phyloP scores from a whole-genome alignment of 2,329 filamentous ascomycete genomes.

The Nigrospora sphaerica region DNA sequence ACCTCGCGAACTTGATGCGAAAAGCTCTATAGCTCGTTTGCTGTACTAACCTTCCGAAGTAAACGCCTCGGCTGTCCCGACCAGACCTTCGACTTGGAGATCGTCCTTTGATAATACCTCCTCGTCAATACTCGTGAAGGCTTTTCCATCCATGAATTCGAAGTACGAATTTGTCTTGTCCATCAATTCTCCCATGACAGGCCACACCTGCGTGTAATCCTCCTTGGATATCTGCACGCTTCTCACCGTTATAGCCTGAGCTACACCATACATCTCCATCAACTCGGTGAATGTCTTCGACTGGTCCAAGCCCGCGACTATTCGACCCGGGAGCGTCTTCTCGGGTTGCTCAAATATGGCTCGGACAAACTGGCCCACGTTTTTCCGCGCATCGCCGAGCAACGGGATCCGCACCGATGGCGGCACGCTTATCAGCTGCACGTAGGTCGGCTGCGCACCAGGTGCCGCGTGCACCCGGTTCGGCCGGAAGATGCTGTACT shows the following conservation, averaged over 20 bases:
- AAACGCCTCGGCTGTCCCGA: slow-evolving; percentile 7
- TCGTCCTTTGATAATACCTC: slow-evolving; percentile 15
- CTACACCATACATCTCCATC: slow-evolving; percentile 20
- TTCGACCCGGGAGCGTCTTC: slow-evolving; percentile 1
- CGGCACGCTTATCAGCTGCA: slow-evolving; percentile 2
- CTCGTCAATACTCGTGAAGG: slow-evolving; percentile 15
- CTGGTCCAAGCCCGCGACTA: slow-evolving; percentile 20
- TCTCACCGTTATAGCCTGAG: slow-evolving; percentile 13
- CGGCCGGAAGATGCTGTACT: slow-evolving; percentile 2
- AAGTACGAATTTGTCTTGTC: slow-evolving; percentile 18
- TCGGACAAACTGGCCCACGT: slow-evolving; percentile 3
- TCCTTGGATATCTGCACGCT: slow-evolving; percentile 17
- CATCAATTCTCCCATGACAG: slow-evolving; percentile 19
- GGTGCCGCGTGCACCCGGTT: neutral
- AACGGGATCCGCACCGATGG: slow-evolving; percentile 1
- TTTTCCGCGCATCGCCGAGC: slow-evolving; percentile 2
- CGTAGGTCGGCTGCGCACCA: neutral
- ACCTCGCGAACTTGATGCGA: too few species aligned
- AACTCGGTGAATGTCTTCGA: slow-evolving; percentile 16
- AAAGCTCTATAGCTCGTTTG: too few species aligned
- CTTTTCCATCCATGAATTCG: slow-evolving; percentile 14
- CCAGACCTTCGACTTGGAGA: slow-evolving; percentile 13
- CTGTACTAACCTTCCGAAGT: too few species aligned
- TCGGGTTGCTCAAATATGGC: neutral
- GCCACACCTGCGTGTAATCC: slow-evolving; percentile 21